phyloP scores from a whole-genome alignment of 495 filamentous ascomycete species.

The Xylaria intraflava region DNA sequence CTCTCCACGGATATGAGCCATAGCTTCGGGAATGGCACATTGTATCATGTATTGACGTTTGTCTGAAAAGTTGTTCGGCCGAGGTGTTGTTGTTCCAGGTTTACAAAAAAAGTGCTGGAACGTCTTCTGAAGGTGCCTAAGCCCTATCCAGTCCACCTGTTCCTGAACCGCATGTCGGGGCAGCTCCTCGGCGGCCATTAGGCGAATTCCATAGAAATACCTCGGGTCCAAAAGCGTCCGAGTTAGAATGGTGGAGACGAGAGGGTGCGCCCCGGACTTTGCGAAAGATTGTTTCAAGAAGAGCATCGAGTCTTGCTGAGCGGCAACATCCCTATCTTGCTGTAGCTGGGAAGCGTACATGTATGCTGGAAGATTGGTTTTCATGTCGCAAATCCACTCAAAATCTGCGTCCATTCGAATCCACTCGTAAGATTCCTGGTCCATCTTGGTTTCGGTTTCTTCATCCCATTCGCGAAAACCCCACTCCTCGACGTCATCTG shows the following conservation, averaged over 20 bases:
- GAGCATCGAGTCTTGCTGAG: slow-evolving; percentile 71
- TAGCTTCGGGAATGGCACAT: slow-evolving; percentile 67
- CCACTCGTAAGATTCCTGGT: slow-evolving; percentile 96
- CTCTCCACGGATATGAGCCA: slow-evolving; percentile 70
- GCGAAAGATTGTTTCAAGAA: slow-evolving; percentile 31
- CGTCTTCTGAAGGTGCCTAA: slow-evolving; percentile 73
- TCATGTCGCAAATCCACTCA: slow-evolving; percentile 83
- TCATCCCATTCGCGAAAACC: slow-evolving; percentile 77
- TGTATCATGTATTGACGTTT: slow-evolving; percentile 75
- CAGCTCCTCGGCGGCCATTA: slow-evolving; percentile 68
- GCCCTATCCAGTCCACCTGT: slow-evolving; percentile 67
- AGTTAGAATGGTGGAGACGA: slow-evolving; percentile 78
- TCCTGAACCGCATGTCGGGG: slow-evolving; percentile 55
- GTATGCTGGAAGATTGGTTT: slow-evolving; percentile 75
- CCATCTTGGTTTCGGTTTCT: slow-evolving; percentile 83
- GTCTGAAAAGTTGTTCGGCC: slow-evolving; percentile 84
- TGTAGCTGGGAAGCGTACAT: slow-evolving; percentile 98
- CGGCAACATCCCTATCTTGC: slow-evolving; percentile 93
- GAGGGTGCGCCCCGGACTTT: slow-evolving; percentile 48
- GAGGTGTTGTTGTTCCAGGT: slow-evolving; percentile 51
- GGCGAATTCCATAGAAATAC: slow-evolving; percentile 90
- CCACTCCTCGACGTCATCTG: slow-evolving; percentile 80
- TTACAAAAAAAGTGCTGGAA: slow-evolving; percentile 89
- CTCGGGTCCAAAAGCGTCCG: slow-evolving; percentile 83
- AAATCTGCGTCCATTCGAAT: slow-evolving; percentile 97